Conservation (phyloP, 108 stramenopile species). For the Skeletonema grethae region DNA sequence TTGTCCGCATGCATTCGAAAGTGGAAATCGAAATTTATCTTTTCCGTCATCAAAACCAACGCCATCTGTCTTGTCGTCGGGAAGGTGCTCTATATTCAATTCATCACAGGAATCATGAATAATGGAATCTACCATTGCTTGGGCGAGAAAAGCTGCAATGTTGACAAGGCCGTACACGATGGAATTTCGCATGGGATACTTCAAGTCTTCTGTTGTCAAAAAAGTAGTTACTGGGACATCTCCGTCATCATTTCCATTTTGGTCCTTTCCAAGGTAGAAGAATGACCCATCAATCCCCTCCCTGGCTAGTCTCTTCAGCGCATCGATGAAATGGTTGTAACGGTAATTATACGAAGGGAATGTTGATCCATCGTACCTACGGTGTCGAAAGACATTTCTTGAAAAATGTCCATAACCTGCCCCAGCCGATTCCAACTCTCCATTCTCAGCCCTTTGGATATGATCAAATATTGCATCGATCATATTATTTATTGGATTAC, state of each 20-base stretch:
- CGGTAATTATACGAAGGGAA: constrained; percentile 44
- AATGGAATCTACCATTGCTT: constrained; percentile 58
- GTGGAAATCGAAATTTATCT: constrained; percentile 37
- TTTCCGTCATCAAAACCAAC: constrained; percentile 41
- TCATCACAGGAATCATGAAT: constrained; percentile 56
- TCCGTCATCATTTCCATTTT: constrained; percentile 6
- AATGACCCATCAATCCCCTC: constrained; percentile 29
- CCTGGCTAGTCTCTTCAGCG: constrained; percentile 25
- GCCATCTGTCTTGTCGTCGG: constrained; percentile 25
- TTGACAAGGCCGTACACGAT: constrained; percentile 51
- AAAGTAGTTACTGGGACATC: neutral
- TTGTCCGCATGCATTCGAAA: constrained; percentile 49
- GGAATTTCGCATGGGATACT: constrained; percentile 8
- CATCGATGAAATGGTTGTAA: constrained; percentile 37
- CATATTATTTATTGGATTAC: neutral
- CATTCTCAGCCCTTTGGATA: constrained; percentile 28
- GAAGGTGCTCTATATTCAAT: constrained; percentile 38
- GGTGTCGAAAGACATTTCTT: constrained; percentile 21
- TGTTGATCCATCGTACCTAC: constrained; percentile 31
- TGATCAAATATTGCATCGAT: constrained; percentile 31
- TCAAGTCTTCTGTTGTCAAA: constrained; percentile 3
- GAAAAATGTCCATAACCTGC: constrained; percentile 30
- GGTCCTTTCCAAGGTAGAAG: constrained; percentile 38
- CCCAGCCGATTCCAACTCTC: constrained; percentile 23
- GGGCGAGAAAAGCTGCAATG: constrained; percentile 51